Percentiles rank a stretch among this genome's conserved stretches.
Conservation (phyloP, 495 filamentous ascomycete genomes). For the Cudoniella acicularis region DNA sequence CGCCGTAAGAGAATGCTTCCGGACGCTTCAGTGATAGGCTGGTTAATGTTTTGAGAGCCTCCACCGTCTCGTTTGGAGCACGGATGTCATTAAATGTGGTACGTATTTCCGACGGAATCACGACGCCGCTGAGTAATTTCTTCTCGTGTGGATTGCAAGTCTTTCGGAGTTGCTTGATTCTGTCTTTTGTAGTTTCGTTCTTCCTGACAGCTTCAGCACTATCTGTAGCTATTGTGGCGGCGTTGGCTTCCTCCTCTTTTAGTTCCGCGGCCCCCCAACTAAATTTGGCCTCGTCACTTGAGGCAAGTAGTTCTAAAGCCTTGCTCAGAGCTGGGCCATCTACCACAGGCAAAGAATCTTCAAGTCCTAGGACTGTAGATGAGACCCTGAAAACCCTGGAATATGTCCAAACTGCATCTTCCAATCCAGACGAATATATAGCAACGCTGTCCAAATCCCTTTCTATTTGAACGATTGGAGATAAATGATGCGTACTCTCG, state of each 20-base stretch:
- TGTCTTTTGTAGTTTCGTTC: slow-evolving; percentile 13
- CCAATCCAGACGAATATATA: slow-evolving; percentile 34
- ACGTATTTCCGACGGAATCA: slow-evolving; percentile 74
- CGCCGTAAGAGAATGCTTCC: slow-evolving; percentile 94
- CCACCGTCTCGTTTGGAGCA: slow-evolving; percentile 76
- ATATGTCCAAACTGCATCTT: slow-evolving; percentile 54
- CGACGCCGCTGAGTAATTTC: slow-evolving; percentile 73
- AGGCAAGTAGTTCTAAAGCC: slow-evolving; percentile 40
- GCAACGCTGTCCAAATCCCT: slow-evolving; percentile 25
- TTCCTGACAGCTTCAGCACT: slow-evolving; percentile 3
- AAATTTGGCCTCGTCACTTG: slow-evolving; percentile 42
- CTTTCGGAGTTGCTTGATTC: slow-evolving; percentile 24
- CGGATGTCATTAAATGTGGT: slow-evolving; percentile 85
- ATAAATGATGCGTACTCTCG: slow-evolving; percentile 9
- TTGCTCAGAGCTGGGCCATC: slow-evolving; percentile 15
- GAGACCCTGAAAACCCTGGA: slow-evolving; percentile 59
- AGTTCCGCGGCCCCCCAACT: slow-evolving; percentile 35
- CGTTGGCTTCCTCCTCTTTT: slow-evolving; percentile 26
- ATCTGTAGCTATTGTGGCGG: not conserved
- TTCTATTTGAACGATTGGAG: slow-evolving; percentile 21
- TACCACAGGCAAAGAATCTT: slow-evolving; percentile 5
- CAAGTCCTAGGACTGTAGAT: slow-evolving; percentile 52
- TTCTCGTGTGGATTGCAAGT: slow-evolving; percentile 73
- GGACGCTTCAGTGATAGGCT: slow-evolving; percentile 83
- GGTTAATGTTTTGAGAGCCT: slow-evolving; percentile 85